Percentiles rank a stretch among this genome's conserved stretches.
These are phyloP conservation scores for Thermochaetoides dissita DNA, from an alignment of 2,329 filamentous ascomycete species.

Conservation along the genomic window DNA sequence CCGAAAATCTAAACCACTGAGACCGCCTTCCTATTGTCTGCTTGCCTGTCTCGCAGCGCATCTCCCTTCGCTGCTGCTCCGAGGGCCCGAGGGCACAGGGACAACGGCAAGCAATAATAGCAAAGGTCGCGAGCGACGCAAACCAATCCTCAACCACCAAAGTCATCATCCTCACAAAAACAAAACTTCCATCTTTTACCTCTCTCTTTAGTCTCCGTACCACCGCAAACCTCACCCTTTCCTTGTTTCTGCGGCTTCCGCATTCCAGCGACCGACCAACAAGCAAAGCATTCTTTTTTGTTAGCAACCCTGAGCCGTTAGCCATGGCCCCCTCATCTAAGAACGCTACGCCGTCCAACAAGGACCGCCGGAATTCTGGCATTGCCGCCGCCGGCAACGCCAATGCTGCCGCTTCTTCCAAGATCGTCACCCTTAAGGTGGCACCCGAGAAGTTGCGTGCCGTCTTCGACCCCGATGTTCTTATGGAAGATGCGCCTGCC, in stretches of 20 bases:
- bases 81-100: conserved; percentile 6
- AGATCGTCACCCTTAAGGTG: conserved; percentile 40
- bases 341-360: conserved; percentile 20
- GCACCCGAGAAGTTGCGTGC: conserved; percentile 35
- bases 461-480: conserved; percentile 30
- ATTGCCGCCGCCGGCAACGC: conserved; percentile 6
- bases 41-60: too few species aligned
- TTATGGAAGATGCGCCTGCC: conserved; percentile 25
- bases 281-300: too few species aligned
- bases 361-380: conserved; percentile 30
- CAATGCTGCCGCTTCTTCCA: conserved; percentile 9
- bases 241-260: too few species aligned
- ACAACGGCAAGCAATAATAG: conserved; percentile 1
- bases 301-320: neutral
- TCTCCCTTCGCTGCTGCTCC: too few species aligned
- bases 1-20: neutral
- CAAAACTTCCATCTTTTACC: conserved; percentile 4
- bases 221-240: too few species aligned
- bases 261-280: too few species aligned
- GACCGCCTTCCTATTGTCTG: too few species aligned
- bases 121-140: too few species aligned
- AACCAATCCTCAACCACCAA: neutral
- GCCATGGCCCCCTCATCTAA: conserved; percentile 25
- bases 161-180: conserved; percentile 10
- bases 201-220: too few species aligned